phyloP scores from a whole-genome alignment of 1,284 basidiomycete species.

The Malassezia pachydermatis region DNA sequence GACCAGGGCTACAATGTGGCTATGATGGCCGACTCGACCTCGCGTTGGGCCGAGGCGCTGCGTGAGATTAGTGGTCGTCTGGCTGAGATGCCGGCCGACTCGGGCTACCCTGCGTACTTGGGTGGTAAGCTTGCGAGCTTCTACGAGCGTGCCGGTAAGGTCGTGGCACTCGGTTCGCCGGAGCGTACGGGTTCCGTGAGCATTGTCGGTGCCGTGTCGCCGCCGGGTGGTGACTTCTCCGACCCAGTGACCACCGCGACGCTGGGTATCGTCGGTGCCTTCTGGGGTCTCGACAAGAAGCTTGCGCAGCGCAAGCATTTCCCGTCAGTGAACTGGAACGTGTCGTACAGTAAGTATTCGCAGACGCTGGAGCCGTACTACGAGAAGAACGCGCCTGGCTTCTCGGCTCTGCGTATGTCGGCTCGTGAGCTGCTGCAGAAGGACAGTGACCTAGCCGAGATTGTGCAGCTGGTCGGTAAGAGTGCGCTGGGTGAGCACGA shows the following conservation, averaged over 20 bases:
- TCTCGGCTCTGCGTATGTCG: constrained; percentile 78
- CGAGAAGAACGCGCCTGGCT: constrained; percentile 74
- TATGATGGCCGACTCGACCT: constrained; percentile 99
- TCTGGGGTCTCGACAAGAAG: constrained; percentile 68
- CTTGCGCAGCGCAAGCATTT: constrained; percentile 96
- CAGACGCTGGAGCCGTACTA: constrained; percentile 90
- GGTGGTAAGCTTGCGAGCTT: constrained; percentile 91
- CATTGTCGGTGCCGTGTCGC: constrained; percentile 96
- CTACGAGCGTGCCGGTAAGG: constrained; percentile 99
- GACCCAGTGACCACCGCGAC: constrained; percentile 97
- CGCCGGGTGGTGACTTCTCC: constrained; percentile 97
- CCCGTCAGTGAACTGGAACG: constrained; percentile 97
- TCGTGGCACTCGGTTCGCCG: constrained; percentile 81
- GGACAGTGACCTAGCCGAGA: constrained; percentile 95
- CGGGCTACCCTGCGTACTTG: constrained; percentile 87
- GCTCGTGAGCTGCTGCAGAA: constrained; percentile 97
- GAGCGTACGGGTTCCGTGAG: constrained; percentile 83
- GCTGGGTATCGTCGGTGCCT: constrained; percentile 96
- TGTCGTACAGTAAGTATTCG: constrained; percentile 97
- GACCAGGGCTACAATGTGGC: constrained; percentile 95
- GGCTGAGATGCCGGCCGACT: constrained; percentile 99
- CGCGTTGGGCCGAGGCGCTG: constrained; percentile 96
- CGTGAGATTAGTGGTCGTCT: constrained; percentile 98
- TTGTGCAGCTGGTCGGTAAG: constrained; percentile 97
- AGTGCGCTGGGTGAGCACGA: constrained; percentile 91